Percentiles rank a stretch among this genome's conserved stretches.
phyloP scores from a whole-genome alignment of 495 filamentous ascomycete genomes.

The Stereocaulon alpinum region DNA sequence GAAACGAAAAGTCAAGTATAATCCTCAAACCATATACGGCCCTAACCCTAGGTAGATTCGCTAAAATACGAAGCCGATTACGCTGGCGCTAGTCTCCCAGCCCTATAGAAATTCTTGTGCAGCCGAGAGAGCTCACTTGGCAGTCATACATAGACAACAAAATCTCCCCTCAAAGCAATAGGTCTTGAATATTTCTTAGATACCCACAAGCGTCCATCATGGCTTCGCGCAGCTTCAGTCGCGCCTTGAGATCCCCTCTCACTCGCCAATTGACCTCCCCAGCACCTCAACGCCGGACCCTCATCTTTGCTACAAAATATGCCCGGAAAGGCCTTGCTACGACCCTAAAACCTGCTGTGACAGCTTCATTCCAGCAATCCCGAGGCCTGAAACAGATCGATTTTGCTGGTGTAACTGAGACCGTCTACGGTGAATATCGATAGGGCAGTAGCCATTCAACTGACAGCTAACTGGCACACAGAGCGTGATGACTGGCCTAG shows the following conservation, averaged over 20 bases:
- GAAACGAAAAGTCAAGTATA: no score
- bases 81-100: conserved; percentile 13
- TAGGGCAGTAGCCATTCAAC: background rate
- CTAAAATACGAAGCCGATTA: conserved; percentile 8
- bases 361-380: conserved; percentile 48
- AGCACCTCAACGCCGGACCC: conserved; percentile 56
- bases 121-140: background rate
- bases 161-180: background rate
- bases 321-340: conserved; percentile 27
- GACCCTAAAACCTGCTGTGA: conserved; percentile 42
- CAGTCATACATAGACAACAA: background rate
- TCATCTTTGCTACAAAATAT: conserved; percentile 44
- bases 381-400: conserved; percentile 81
- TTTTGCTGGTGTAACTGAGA: conserved; percentile 88
- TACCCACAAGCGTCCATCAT: conserved; percentile 41
- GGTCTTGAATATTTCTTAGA: background rate
- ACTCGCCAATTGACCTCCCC: conserved; percentile 48
- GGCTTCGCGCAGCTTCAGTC: conserved; percentile 75
- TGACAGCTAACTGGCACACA: conserved; percentile 27
- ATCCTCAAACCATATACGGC: background rate
- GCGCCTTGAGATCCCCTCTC: conserved; percentile 67
- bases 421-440: conserved; percentile 64
- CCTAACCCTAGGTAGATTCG: background rate
- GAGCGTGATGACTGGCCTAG: conserved; percentile 97
- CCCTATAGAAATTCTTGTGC: conserved; percentile 6